phyloP scores from a whole-genome alignment of 2,329 filamentous ascomycete species.

The Ramularia collo-cygni region DNA sequence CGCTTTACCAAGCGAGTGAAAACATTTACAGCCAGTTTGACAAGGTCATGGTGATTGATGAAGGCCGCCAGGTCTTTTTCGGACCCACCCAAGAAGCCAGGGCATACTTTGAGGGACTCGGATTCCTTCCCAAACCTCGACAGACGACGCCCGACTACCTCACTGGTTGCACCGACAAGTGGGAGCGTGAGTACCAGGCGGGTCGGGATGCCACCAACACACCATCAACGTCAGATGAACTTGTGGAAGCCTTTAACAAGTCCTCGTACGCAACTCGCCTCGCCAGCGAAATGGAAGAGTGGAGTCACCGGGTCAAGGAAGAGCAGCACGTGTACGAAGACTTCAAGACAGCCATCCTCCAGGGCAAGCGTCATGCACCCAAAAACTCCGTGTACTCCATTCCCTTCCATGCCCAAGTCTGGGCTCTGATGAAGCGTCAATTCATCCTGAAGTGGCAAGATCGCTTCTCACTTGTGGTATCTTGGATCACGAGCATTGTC shows the following conservation, averaged over 20 bases:
- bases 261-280: slow-evolving; percentile 55
- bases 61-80: slow-evolving; percentile 69
- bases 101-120: slow-evolving; percentile 68
- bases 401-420: slow-evolving; percentile 75
- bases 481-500: slow-evolving; percentile 63
- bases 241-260: slow-evolving; percentile 63
- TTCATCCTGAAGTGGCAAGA: slow-evolving; percentile 84
- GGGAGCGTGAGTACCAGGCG: slow-evolving; percentile 67
- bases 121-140: slow-evolving; percentile 65
- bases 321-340: slow-evolving; percentile 66
- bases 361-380: slow-evolving; percentile 69
- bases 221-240: slow-evolving; percentile 59
- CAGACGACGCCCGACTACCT: slow-evolving; percentile 78
- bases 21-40: slow-evolving; percentile 74
- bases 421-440: slow-evolving; percentile 76
- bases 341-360: slow-evolving; percentile 66
- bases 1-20: slow-evolving; percentile 78
- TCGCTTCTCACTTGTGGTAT: slow-evolving; percentile 66
- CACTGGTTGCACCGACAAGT: slow-evolving; percentile 76
- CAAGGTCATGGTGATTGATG: slow-evolving; percentile 76
- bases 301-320: slow-evolving; percentile 56
- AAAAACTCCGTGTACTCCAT: slow-evolving; percentile 74
- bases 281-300: slow-evolving; percentile 60
- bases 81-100: slow-evolving; percentile 62
- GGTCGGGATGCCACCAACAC: slow-evolving; percentile 60